Evolutionary conservation across 2,329 filamentous ascomycete species (phyloP).

Genomic region (Fusarium sp.): DNA sequence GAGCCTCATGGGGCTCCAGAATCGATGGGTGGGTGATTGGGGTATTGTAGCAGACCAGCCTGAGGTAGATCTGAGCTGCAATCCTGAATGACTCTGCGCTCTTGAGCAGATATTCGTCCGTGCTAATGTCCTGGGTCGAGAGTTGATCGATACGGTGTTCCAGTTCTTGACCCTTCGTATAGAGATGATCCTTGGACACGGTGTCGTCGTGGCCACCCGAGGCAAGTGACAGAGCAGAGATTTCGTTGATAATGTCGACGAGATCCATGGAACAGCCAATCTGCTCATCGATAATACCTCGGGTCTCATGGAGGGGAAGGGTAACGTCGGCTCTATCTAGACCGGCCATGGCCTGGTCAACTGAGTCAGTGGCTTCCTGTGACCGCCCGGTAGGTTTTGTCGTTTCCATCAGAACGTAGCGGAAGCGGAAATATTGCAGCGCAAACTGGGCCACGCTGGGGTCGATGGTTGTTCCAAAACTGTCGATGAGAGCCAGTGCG

Average conservation of each 20-base stretch:
- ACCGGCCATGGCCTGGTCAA: conserved; percentile 21
- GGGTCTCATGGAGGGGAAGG: conserved; percentile 15
- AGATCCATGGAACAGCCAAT: conserved; percentile 43
- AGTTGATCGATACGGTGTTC: conserved; percentile 20
- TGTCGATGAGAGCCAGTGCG: conserved; percentile 40
- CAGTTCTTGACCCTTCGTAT: conserved; percentile 23
- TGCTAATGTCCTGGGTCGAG: neutral
- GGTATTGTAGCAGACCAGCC: conserved; percentile 37
- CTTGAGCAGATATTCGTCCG: conserved; percentile 28
- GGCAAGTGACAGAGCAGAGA: conserved; percentile 29
- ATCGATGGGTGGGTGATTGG: conserved; percentile 31
- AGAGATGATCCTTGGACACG: conserved; percentile 14
- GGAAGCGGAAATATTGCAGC: conserved; percentile 40
- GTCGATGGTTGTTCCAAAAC: conserved; percentile 25
- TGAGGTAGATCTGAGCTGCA: conserved; percentile 39
- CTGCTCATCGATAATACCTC: conserved; percentile 35
- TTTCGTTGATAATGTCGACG: conserved; percentile 40
- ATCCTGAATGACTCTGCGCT: conserved; percentile 40
- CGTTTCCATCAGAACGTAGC: conserved; percentile 41
- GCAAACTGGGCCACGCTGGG: conserved; percentile 35
- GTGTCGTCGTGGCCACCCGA: neutral
- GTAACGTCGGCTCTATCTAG: conserved; percentile 25
- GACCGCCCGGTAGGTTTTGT: conserved; percentile 23
- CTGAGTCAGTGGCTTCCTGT: conserved; percentile 12
- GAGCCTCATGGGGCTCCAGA: conserved; percentile 18